phyloP scores from a whole-genome alignment of 805 yeast species.

The Ogataea sp. region DNA sequence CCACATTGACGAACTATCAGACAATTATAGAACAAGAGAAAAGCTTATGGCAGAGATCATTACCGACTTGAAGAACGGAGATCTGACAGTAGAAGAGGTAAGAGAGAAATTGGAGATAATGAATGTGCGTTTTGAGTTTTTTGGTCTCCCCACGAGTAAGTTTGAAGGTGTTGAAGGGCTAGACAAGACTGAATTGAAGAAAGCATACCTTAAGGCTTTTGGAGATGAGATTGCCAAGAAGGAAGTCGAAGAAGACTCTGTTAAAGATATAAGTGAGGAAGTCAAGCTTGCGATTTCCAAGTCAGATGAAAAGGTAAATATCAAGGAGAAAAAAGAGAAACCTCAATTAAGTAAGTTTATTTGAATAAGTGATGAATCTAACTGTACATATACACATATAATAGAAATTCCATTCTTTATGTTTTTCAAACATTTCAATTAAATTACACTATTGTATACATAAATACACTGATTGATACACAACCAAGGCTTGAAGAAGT shows the following conservation, averaged over 20 bases:
- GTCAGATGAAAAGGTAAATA: background rate
- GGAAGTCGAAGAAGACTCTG: no score
- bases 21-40: slow-evolving; percentile 30
- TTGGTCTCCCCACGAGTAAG: slow-evolving; percentile 15
- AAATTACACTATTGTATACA: no score
- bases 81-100: slow-evolving; percentile 26
- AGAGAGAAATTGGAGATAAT: slow-evolving; percentile 31
- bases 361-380: background rate
- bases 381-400: no score
- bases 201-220: slow-evolving; percentile 1
- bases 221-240: no score
- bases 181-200: slow-evolving; percentile 6
- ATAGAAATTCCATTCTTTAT: no score
- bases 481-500: no score
- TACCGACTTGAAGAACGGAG: slow-evolving; percentile 18
- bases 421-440: no score
- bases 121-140: slow-evolving; percentile 32
- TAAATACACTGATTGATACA: no score
- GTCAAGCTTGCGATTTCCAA: background rate
- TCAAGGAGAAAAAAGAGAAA: background rate
- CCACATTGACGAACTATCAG: slow-evolving; percentile 32
- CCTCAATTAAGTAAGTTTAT: background rate
- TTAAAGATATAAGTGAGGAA: background rate
- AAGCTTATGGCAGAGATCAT: slow-evolving; percentile 25
- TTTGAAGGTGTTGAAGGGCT: slow-evolving; percentile 12